Evolutionary conservation across 495 filamentous ascomycete species (phyloP).

Genomic region (Hypoxylon subgilvum): DNA sequence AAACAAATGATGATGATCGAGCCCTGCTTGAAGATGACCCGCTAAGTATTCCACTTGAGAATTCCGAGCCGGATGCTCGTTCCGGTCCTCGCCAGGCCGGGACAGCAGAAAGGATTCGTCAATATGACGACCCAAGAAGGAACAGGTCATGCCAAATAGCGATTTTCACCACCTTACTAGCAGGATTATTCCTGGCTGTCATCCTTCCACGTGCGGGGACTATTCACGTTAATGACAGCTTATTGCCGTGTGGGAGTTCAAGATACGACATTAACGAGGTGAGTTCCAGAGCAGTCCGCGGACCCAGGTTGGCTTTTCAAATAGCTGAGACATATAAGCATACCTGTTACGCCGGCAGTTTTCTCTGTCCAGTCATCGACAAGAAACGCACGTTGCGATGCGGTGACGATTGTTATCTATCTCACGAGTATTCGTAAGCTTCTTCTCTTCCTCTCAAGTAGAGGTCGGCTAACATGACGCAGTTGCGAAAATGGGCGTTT

Average conservation of each 20-base stretch:
- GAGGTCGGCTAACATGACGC: constrained; percentile 17
- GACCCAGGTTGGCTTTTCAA: too few relatives aligned
- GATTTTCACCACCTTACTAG: constrained; percentile 24
- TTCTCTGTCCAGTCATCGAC: constrained; percentile 50
- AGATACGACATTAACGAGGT: constrained; percentile 47
- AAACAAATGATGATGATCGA: constrained; percentile 20
- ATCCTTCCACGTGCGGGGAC: constrained; percentile 8
- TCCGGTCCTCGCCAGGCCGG: constrained; percentile 2
- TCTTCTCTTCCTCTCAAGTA: not conserved
- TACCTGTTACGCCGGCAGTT: constrained; percentile 50
- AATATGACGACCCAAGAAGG: not conserved
- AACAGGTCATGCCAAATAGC: constrained; percentile 16
- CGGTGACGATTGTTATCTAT: constrained; percentile 49
- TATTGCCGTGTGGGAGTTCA: constrained; percentile 46
- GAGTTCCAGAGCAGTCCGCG: constrained; percentile 5
- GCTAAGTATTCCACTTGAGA: constrained; percentile 34
- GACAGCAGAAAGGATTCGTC: not conserved
- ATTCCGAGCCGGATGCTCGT: not conserved
- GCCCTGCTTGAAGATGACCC: constrained; percentile 38
- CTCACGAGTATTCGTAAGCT: constrained; percentile 44
- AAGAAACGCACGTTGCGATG: constrained; percentile 47
- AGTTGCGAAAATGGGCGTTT: constrained; percentile 37
- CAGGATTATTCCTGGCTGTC: constrained; percentile 23
- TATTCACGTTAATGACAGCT: not conserved
- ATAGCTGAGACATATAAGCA: constrained; percentile 37